These are phyloP conservation scores for Cladorrhinum sp. DNA, from an alignment of 2,329 filamentous ascomycete species.

Conservation along the genomic window DNA sequence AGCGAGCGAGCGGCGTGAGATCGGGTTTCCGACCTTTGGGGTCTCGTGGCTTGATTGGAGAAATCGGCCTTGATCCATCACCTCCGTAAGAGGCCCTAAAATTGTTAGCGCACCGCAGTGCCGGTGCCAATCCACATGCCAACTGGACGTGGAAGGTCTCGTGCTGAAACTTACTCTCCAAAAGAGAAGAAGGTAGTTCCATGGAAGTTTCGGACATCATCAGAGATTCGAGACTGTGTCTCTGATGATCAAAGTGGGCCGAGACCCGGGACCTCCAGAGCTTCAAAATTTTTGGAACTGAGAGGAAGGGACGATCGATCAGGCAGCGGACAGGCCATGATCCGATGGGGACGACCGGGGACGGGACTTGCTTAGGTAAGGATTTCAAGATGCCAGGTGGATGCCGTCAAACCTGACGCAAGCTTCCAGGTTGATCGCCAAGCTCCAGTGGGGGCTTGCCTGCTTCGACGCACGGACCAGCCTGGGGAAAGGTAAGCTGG, in stretches of 20 bases:
- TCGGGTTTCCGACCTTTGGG: neutral
- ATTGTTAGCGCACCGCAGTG: neutral
- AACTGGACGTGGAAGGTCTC: neutral
- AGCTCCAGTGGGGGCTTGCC: neutral
- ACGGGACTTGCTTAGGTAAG: no score
- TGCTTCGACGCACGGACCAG: conserved; percentile 9
- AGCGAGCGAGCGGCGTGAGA: neutral
- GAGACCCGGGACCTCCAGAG: neutral
- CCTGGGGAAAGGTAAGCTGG: conserved; percentile 7
- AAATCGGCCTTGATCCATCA: neutral
- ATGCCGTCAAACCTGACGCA: neutral
- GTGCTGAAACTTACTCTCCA: neutral
- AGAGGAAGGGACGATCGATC: neutral
- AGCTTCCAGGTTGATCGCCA: neutral
- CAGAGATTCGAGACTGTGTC: neutral
- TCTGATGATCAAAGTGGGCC: neutral
- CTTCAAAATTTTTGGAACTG: no score
- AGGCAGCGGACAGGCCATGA: no score
- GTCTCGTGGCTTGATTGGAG: neutral
- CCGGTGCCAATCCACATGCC: neutral
- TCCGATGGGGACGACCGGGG: neutral
- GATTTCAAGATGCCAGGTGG: neutral
- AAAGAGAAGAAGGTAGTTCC: neutral
- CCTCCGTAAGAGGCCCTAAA: neutral
- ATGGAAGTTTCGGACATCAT: neutral